Evolutionary conservation across 495 filamentous ascomycete genomes (phyloP).

Genomic region (Podospora anserina): DNA sequence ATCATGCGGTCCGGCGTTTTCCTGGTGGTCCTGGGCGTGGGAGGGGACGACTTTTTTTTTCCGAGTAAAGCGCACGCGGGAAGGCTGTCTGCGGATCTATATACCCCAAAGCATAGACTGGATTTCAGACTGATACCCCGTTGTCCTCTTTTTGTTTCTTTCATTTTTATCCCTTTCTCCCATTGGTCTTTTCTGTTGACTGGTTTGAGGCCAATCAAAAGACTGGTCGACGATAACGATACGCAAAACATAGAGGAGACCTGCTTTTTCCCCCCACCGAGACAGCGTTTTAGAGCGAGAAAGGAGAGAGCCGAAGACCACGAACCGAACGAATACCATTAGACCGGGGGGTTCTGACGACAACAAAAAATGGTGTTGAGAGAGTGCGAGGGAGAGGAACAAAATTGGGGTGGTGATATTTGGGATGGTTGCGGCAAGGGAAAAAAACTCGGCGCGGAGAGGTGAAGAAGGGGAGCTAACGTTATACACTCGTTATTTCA

Average conservation of each 20-base stretch:
- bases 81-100: conserved; percentile 18
- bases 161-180: neutral
- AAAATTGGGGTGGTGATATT: neutral
- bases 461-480: neutral
- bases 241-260: neutral
- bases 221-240: neutral
- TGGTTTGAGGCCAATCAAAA: neutral
- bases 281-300: neutral
- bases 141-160: neutral
- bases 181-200: neutral
- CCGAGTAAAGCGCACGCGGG: neutral
- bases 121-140: conserved; percentile 31
- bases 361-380: neutral
- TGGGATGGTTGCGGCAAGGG: neutral
- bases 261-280: neutral
- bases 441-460: neutral
- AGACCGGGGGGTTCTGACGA: neutral
- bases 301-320: conserved; percentile 1
- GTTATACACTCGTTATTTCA: neutral
- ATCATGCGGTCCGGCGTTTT: conserved; percentile 29
- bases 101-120: conserved; percentile 29
- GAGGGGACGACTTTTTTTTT: conserved; percentile 11
- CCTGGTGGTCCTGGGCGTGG: conserved; percentile 12
- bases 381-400: neutral
- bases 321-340: neutral